A percentile compares a stretch with the other conserved stretches of the same genome.
Evolutionary conservation across 257 asterid genomes (phyloP).

Genomic region (Voacanga thouarsii): DNA sequence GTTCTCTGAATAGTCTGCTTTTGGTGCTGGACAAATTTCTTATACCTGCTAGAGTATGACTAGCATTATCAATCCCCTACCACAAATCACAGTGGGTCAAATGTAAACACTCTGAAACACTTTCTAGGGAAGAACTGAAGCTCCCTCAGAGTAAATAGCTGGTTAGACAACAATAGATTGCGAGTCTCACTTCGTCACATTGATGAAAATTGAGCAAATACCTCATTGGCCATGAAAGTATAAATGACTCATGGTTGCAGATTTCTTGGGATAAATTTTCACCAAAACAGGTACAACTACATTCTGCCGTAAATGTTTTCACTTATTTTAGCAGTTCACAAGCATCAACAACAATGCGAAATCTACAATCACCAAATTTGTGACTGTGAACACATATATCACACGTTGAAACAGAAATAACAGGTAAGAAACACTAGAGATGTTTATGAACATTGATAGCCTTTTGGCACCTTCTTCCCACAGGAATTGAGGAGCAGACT

Average conservation of each 20-base stretch:
- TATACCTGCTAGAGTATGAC: too few species aligned
- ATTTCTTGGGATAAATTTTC: background rate
- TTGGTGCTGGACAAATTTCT: background rate
- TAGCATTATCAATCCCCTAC: background rate
- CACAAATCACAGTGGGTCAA: background rate
- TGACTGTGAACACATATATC: background rate
- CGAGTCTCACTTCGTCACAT: too few species aligned
- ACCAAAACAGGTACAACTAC: background rate
- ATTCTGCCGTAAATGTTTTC: too few species aligned
- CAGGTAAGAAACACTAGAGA: background rate
- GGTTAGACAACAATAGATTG: too few species aligned
- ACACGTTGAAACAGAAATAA: background rate
- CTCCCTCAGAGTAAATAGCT: too few species aligned
- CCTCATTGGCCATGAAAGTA: too few species aligned
- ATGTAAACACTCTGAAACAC: too few species aligned
- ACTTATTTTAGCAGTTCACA: background rate
- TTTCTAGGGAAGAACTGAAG: too few species aligned
- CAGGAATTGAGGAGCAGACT: conserved; percentile 65
- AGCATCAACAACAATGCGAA: background rate
- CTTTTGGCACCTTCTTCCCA: conserved; percentile 77
- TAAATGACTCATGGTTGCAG: background rate
- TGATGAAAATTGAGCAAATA: background rate
- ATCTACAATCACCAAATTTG: background rate
- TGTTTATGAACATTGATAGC: conserved; percentile 47
- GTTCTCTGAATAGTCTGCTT: background rate